Evolutionary conservation across 2,329 filamentous ascomycete species (phyloP).

Genomic region (Pseudofabraea citricarpa): DNA sequence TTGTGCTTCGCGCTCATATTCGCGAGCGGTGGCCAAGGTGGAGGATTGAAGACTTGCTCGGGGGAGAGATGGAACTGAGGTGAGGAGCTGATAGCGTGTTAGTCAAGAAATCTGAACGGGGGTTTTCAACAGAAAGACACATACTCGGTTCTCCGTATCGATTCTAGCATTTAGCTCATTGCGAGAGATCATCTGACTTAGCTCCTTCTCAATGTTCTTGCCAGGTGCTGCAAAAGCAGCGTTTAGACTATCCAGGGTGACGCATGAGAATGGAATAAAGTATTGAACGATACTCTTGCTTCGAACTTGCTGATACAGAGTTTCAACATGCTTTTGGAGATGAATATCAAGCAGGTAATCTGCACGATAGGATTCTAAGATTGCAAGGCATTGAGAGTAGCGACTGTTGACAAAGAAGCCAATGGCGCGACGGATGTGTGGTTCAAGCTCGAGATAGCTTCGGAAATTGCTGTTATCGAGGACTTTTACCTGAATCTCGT

Average conservation of each 20-base stretch:
- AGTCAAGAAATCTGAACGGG: background rate
- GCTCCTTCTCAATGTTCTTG: slow-evolving; percentile 65
- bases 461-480: slow-evolving; percentile 80
- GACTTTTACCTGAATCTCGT: slow-evolving; percentile 68
- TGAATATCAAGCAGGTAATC: slow-evolving; percentile 93
- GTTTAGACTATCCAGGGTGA: slow-evolving; percentile 75
- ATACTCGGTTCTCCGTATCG: slow-evolving; percentile 73
- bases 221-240: slow-evolving; percentile 65
- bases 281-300: slow-evolving; percentile 93
- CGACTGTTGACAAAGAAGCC: slow-evolving; percentile 85
- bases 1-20: slow-evolving; percentile 70
- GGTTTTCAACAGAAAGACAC: slow-evolving; percentile 10
- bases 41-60: slow-evolving; percentile 66
- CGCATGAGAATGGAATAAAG: slow-evolving; percentile 82
- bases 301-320: slow-evolving; percentile 70
- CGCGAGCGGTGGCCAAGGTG: slow-evolving; percentile 61
- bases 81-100: slow-evolving; percentile 53
- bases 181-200: slow-evolving; percentile 71
- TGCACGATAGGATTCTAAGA: slow-evolving; percentile 72
- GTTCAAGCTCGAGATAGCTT: slow-evolving; percentile 84
- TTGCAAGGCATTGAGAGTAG: slow-evolving; percentile 78
- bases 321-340: slow-evolving; percentile 67
- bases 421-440: slow-evolving; percentile 89
- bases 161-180: slow-evolving; percentile 73
- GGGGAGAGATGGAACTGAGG: slow-evolving; percentile 63